A percentile compares a stretch with the other conserved stretches of the same genome.
phyloP scores from a whole-genome alignment of 2,329 filamentous ascomycete species.

The Fusarium oligoseptatum region DNA sequence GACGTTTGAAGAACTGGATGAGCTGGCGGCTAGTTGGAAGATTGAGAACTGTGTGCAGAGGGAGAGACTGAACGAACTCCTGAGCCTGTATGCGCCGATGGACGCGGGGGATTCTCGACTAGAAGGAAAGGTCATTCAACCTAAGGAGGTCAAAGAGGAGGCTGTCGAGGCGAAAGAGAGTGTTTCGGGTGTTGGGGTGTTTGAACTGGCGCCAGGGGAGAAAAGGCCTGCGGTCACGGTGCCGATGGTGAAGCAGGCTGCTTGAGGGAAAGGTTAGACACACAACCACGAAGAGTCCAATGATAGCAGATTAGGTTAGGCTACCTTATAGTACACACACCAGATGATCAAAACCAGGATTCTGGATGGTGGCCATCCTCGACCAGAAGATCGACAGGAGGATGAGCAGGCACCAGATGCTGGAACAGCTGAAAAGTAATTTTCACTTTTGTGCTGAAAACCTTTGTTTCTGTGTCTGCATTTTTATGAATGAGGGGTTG shows the following conservation, averaged over 20 bases:
- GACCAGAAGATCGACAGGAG: background rate
- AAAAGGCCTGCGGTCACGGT: background rate
- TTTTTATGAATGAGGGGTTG: background rate
- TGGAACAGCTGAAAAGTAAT: background rate
- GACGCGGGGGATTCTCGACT: conserved; percentile 36
- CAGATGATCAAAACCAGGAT: background rate
- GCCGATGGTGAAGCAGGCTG: background rate
- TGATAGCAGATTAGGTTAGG: too few relatives aligned
- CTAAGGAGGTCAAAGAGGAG: conserved; percentile 27
- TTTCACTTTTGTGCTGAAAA: background rate
- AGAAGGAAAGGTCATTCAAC: conserved; percentile 46
- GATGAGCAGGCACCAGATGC: background rate
- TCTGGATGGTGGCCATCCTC: background rate
- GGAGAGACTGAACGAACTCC: conserved; percentile 63
- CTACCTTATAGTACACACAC: too few relatives aligned
- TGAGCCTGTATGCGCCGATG: conserved; percentile 59
- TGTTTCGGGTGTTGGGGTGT: conserved; percentile 47
- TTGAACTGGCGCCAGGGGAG: conserved; percentile 47
- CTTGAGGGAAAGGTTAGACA: background rate
- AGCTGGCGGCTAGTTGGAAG: conserved; percentile 63
- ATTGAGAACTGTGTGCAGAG: conserved; percentile 67
- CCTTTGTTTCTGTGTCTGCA: background rate
- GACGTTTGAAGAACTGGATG: conserved; percentile 65
- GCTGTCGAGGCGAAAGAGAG: background rate
- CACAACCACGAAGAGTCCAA: too few relatives aligned